phyloP scores from a whole-genome alignment of 345 rosid species.

The Eucalyptus regnans region DNA sequence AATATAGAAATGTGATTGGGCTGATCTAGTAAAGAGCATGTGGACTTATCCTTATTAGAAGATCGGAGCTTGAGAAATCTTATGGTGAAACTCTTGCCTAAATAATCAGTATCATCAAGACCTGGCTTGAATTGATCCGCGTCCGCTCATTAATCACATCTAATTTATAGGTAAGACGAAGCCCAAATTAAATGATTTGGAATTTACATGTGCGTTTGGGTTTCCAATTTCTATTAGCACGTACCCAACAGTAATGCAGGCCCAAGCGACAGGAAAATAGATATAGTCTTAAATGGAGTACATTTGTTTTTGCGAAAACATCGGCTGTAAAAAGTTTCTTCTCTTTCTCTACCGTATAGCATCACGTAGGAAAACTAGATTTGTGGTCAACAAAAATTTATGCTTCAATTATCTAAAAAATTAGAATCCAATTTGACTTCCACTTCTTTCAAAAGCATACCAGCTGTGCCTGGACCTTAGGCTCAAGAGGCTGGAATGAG shows the following conservation, averaged over 20 bases:
- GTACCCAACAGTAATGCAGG: not conserved
- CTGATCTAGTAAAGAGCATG: not conserved
- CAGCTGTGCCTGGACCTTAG: not conserved
- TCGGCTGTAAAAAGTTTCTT: not conserved
- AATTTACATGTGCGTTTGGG: not conserved
- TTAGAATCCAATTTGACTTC: not conserved
- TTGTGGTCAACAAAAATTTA: not conserved
- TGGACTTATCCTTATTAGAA: not conserved
- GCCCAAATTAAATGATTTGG: not conserved
- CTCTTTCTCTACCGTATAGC: not conserved
- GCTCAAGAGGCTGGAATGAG: not conserved
- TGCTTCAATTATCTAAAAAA: not conserved
- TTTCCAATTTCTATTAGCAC: not conserved
- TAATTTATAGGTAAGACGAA: not conserved
- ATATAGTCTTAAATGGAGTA: not conserved
- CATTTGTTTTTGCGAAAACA: not conserved
- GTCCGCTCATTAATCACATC: not conserved
- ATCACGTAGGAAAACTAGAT: not conserved
- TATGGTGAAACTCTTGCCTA: not conserved
- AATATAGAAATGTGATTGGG: not conserved
- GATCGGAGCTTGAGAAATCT: not conserved
- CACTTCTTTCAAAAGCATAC: not conserved
- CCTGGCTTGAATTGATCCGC: not conserved
- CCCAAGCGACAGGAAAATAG: not conserved
- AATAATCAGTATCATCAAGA: not conserved